These are phyloP conservation scores for Gleditsia sinensis DNA, from an alignment of 306 rosid species.

Conservation along the genomic window DNA sequence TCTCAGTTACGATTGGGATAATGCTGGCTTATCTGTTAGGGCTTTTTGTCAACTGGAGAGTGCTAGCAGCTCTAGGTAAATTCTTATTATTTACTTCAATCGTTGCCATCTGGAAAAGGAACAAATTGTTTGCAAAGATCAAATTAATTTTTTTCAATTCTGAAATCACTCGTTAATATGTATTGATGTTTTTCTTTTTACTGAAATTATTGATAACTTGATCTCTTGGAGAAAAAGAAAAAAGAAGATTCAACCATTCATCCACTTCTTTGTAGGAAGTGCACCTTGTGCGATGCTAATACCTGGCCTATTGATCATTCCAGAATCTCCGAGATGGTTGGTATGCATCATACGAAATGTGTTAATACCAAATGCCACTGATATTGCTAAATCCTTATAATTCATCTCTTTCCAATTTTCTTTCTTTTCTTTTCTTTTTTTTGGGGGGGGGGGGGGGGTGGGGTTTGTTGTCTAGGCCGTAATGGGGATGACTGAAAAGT, in stretches of 20 bases:
- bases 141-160: no score
- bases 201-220: not conserved
- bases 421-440: not conserved
- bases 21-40: slow-evolving; percentile 75
- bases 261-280: slow-evolving; percentile 51
- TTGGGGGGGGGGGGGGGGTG: no score
- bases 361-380: not conserved
- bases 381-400: not conserved
- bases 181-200: not conserved
- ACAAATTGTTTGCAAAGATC: not conserved
- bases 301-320: slow-evolving; percentile 73
- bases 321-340: slow-evolving; percentile 95
- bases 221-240: not conserved
- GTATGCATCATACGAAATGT: slow-evolving; percentile 47
- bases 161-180: not conserved
- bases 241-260: not conserved
- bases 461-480: slow-evolving; percentile 60
- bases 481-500: slow-evolving; percentile 71
- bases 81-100: no score
- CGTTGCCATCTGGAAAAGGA: no score
- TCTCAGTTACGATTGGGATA: slow-evolving; percentile 62
- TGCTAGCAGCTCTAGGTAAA: slow-evolving; percentile 66
- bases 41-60: slow-evolving; percentile 67
- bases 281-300: slow-evolving; percentile 67
- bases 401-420: not conserved